Evolutionary conservation across 192 early-diverging fungal species (phyloP).

Genomic region (Paraglomus occultum): DNA sequence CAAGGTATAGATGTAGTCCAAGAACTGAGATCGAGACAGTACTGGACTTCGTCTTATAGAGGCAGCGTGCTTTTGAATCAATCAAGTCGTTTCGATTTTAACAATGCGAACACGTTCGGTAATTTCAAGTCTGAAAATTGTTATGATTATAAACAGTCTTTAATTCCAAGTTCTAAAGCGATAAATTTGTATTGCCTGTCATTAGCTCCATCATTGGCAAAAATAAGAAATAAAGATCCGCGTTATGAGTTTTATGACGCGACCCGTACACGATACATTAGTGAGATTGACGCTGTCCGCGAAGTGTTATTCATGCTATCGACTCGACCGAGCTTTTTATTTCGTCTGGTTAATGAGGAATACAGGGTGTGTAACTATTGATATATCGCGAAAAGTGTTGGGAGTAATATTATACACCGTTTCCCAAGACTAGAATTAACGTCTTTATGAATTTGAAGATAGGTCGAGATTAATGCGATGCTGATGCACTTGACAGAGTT

Average conservation of each 20-base stretch:
- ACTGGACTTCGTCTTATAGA: too few species aligned
- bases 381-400: background rate
- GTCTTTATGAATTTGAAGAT: background rate
- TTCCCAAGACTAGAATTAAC: background rate
- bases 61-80: too few species aligned
- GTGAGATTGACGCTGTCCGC: slow-evolving; percentile 37
- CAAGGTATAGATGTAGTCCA: too few species aligned
- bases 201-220: slow-evolving; percentile 15
- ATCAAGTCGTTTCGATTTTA: too few species aligned
- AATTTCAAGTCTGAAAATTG: too few species aligned
- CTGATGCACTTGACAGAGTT: slow-evolving; percentile 34
- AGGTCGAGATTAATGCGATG: slow-evolving; percentile 29
- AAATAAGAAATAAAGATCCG: slow-evolving; percentile 11
- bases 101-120: too few species aligned
- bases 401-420: background rate
- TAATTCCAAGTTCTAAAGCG: too few species aligned
- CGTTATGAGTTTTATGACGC: slow-evolving; percentile 25
- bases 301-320: slow-evolving; percentile 41
- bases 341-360: slow-evolving; percentile 10
- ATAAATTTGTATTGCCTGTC: too few species aligned
- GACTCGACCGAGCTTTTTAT: slow-evolving; percentile 33
- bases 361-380: slow-evolving; percentile 2
- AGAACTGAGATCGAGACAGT: too few species aligned
- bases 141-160: too few species aligned
- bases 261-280: slow-evolving; percentile 19